Percentiles rank a stretch among this genome's conserved stretches.
phyloP scores from a whole-genome alignment of 306 rosid genomes.

The Ochetophila trinervis region DNA sequence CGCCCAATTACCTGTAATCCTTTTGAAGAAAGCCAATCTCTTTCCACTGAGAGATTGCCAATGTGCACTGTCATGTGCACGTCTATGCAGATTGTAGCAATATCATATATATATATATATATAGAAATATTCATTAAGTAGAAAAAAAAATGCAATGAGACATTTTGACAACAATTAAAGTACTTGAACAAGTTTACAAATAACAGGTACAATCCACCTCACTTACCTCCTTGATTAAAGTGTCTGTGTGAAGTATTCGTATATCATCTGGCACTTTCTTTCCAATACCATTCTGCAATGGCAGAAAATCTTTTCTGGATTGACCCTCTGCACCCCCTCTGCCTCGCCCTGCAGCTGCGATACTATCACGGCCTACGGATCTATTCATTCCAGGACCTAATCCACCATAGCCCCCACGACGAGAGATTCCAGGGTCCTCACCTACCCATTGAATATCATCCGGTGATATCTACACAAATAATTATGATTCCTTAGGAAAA shows the following conservation, averaged over 20 bases:
- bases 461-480: slow-evolving; percentile 65
- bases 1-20: no score
- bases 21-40: no score
- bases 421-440: slow-evolving; percentile 79
- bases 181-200: slow-evolving; percentile 15
- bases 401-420: slow-evolving; percentile 56
- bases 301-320: slow-evolving; percentile 64
- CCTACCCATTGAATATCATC: slow-evolving; percentile 93
- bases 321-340: slow-evolving; percentile 69
- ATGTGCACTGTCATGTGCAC: no score
- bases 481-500: slow-evolving; percentile 20
- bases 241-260: slow-evolving; percentile 74
- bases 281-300: slow-evolving; percentile 79
- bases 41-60: no score
- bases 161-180: not conserved
- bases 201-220: slow-evolving; percentile 11
- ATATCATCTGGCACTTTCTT: slow-evolving; percentile 70
- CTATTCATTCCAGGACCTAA: slow-evolving; percentile 63
- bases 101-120: no score
- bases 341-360: slow-evolving; percentile 73
- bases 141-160: no score
- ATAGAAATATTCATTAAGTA: no score
- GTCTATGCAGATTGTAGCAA: no score
- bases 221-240: slow-evolving; percentile 75
- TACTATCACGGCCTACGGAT: slow-evolving; percentile 49